These are phyloP conservation scores for Sungouiozyma ichnusensis DNA, from an alignment of 805 yeast genomes.

Conservation along the genomic window DNA sequence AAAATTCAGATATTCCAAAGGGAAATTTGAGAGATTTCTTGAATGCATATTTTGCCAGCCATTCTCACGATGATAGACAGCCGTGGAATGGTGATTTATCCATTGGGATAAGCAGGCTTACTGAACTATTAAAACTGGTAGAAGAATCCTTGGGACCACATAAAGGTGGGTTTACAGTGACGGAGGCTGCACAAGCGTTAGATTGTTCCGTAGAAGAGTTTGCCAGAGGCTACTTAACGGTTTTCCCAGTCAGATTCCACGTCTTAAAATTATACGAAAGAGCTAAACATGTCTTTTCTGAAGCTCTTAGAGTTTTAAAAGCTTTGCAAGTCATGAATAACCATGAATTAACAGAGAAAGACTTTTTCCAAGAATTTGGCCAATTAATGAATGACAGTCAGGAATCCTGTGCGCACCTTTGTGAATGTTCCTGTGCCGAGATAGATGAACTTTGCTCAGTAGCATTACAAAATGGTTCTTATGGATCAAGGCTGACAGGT, in stretches of 20 bases:
- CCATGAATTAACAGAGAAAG: conserved; percentile 10
- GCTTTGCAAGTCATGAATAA: conserved; percentile 34
- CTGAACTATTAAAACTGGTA: conserved; percentile 33
- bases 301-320: conserved; percentile 47
- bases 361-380: conserved; percentile 40
- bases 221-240: conserved; percentile 34
- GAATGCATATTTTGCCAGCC: conserved; percentile 36
- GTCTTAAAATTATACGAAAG: conserved; percentile 46
- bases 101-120: conserved; percentile 33
- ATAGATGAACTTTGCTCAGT: conserved; percentile 43
- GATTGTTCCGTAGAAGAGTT: conserved; percentile 36
- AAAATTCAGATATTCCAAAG: conserved; percentile 23
- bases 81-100: conserved; percentile 41
- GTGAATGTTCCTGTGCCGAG: conserved; percentile 46
- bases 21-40: conserved; percentile 59
- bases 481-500: conserved; percentile 67
- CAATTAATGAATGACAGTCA: conserved; percentile 51
- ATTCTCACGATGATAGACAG: conserved; percentile 10
- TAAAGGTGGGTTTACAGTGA: conserved; percentile 40
- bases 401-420: conserved; percentile 36
- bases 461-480: conserved; percentile 46
- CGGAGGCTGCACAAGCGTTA: conserved; percentile 37
- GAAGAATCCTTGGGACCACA: conserved; percentile 33
- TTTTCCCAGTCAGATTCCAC: conserved; percentile 49
- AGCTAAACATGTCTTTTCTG: conserved; percentile 53